Percentiles rank a stretch among this genome's conserved stretches.
phyloP scores from a whole-genome alignment of 371 early-diverging fungal genomes.

The Syncephalastrum contaminatum region DNA sequence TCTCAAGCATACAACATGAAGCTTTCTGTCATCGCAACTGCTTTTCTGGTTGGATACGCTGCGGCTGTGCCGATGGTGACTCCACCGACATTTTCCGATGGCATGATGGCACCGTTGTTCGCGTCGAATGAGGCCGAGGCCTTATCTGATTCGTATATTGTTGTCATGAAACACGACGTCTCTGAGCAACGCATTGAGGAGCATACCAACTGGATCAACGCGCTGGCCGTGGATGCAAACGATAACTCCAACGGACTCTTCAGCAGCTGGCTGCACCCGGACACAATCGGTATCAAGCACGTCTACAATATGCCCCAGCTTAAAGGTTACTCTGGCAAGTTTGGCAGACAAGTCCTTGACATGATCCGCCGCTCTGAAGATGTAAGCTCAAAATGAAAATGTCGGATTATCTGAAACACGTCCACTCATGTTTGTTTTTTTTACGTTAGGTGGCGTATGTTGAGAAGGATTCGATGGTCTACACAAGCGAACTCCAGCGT shows the following conservation, averaged over 20 bases:
- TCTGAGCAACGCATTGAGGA: constrained; percentile 17
- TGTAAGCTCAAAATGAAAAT: constrained; percentile 10
- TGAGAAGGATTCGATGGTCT: constrained; percentile 82
- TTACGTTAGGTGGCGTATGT: constrained; percentile 71
- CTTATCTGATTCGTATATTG: constrained; percentile 81
- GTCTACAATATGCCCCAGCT: constrained; percentile 70
- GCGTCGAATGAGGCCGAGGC: constrained; percentile 61
- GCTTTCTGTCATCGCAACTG: constrained; percentile 8
- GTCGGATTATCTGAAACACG: not conserved
- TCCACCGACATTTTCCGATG: constrained; percentile 29
- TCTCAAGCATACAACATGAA: constrained; percentile 2
- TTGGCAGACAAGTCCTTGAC: constrained; percentile 65
- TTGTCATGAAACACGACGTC: constrained; percentile 73
- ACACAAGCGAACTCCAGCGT: constrained; percentile 57
- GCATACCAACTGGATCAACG: constrained; percentile 38
- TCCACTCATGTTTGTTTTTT: constrained; percentile 6
- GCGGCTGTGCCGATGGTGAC: constrained; percentile 33
- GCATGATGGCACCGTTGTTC: constrained; percentile 62
- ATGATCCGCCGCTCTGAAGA: constrained; percentile 65
- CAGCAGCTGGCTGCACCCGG: constrained; percentile 22
- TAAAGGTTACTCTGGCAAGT: constrained; percentile 84
- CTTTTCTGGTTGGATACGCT: constrained; percentile 29
- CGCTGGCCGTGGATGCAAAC: constrained; percentile 19
- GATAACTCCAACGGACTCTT: constrained; percentile 11
- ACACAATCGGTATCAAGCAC: constrained; percentile 61